Percentiles rank a stretch among this genome's conserved stretches.
phyloP scores from a whole-genome alignment of 257 asterid species.

The Gentiana straminea region DNA sequence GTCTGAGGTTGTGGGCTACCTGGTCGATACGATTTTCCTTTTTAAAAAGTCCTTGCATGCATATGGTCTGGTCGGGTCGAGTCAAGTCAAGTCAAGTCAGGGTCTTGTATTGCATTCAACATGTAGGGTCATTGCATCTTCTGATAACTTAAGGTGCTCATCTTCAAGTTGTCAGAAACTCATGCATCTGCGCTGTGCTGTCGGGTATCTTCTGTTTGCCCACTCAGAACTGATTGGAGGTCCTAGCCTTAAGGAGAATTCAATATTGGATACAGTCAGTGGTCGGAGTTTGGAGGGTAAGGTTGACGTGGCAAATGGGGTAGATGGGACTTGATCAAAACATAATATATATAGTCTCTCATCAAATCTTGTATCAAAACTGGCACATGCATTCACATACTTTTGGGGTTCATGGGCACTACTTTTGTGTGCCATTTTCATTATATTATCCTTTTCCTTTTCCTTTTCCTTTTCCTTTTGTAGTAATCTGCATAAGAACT shows the following conservation, averaged over 20 bases:
- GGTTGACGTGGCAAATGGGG: slow-evolving; percentile 16
- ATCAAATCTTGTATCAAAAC: slow-evolving; percentile 12
- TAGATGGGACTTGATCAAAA: slow-evolving; percentile 15
- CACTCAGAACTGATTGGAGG: slow-evolving; percentile 14
- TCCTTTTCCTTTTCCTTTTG: neutral
- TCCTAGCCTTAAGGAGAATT: slow-evolving; percentile 7
- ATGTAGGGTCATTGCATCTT: slow-evolving; percentile 51
- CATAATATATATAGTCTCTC: slow-evolving; percentile 12
- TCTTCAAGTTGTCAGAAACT: slow-evolving; percentile 59
- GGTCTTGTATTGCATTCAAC: slow-evolving; percentile 48
- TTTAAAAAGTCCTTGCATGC: slow-evolving; percentile 62
- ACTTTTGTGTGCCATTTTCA: slow-evolving; percentile 17
- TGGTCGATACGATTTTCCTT: slow-evolving; percentile 32
- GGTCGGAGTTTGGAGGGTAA: slow-evolving; percentile 12
- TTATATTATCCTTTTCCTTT: slow-evolving; percentile 2
- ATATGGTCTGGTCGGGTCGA: slow-evolving; percentile 72
- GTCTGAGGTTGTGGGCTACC: slow-evolving; percentile 39
- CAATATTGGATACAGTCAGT: neutral
- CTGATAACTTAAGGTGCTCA: slow-evolving; percentile 37
- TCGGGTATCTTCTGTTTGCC: slow-evolving; percentile 26
- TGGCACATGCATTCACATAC: slow-evolving; percentile 9
- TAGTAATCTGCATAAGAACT: slow-evolving; percentile 10
- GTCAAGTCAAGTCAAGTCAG: slow-evolving; percentile 71
- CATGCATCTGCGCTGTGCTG: slow-evolving; percentile 59
- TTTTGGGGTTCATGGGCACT: slow-evolving; percentile 15